Conservation (phyloP, 768 basidiomycete species). For the button mushroom (Agaricus bisporus) region DNA sequence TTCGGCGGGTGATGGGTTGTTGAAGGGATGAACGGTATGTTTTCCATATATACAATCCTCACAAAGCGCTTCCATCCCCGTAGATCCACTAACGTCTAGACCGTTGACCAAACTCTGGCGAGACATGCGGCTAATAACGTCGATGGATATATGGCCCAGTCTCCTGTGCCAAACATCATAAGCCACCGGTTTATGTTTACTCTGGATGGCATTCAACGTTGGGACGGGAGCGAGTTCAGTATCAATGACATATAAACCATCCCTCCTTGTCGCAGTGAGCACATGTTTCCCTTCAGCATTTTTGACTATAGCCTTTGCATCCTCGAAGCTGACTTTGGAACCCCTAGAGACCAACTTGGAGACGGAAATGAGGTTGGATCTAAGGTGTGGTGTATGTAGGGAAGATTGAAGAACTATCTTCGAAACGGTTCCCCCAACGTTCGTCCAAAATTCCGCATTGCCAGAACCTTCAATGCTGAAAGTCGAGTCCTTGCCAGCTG, state of each 20-base stretch:
- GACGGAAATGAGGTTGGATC: too few relatives aligned
- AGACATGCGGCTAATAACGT: slow-evolving; percentile 11
- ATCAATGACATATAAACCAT: too few relatives aligned
- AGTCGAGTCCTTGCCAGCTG: slow-evolving; percentile 9
- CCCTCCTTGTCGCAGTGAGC: too few relatives aligned
- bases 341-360: too few relatives aligned
- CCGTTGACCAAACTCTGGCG: slow-evolving; percentile 15
- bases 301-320: too few relatives aligned
- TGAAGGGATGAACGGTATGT: slow-evolving; percentile 16
- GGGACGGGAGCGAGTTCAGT: too few relatives aligned
- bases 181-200: too few relatives aligned
- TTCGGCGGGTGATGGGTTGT: slow-evolving; percentile 15
- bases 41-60: slow-evolving; percentile 23
- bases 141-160: slow-evolving; percentile 16
- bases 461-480: slow-evolving; percentile 19
- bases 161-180: slow-evolving; percentile 21
- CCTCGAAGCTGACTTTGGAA: too few relatives aligned
- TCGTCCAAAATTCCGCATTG: slow-evolving; percentile 12
- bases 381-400: too few relatives aligned
- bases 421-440: slow-evolving; percentile 4
- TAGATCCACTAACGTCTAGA: slow-evolving; percentile 11
- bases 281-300: too few relatives aligned
- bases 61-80: slow-evolving; percentile 10
- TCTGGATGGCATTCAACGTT: too few relatives aligned
- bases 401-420: too few relatives aligned